These are phyloP conservation scores for Aristolochia californica DNA, from an alignment of 164 flowering plant genomes.

Conservation along the genomic window DNA sequence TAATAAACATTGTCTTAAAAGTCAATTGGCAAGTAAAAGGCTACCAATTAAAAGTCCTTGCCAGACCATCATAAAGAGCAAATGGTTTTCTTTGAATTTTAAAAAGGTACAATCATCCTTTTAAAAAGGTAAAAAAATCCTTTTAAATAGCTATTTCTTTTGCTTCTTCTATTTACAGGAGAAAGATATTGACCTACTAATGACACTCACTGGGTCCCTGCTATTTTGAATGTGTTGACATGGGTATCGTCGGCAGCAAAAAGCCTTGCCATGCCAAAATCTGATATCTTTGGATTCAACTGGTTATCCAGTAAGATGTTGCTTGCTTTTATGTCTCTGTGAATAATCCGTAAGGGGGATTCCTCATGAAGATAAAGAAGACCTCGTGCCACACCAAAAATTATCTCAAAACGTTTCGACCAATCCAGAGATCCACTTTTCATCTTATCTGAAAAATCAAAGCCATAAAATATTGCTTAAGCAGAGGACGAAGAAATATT, in stretches of 20 bases:
- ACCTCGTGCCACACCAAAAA: slow-evolving; percentile 60
- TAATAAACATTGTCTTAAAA: no score
- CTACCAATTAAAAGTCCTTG: no score
- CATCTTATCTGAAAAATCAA: slow-evolving; percentile 29
- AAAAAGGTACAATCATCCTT: no score
- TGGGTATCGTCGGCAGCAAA: slow-evolving; percentile 78
- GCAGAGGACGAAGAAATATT: no score
- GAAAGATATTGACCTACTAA: background rate
- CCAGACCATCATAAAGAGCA: no score
- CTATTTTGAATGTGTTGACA: slow-evolving; percentile 49
- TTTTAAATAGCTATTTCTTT: no score
- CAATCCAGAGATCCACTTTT: slow-evolving; percentile 47
- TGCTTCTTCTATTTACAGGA: no score
- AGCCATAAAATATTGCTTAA: background rate
- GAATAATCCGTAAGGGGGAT: slow-evolving; percentile 70
- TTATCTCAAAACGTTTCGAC: slow-evolving; percentile 41
- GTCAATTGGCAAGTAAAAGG: no score
- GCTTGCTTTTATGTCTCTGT: slow-evolving; percentile 85
- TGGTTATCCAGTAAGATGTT: slow-evolving; percentile 68
- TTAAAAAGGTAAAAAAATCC: no score
- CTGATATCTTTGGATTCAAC: slow-evolving; percentile 74
- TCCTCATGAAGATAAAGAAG: slow-evolving; percentile 86
- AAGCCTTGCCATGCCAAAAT: slow-evolving; percentile 86
- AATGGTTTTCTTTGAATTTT: no score
- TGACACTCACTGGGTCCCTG: slow-evolving; percentile 74